phyloP scores from a whole-genome alignment of 2,329 filamentous ascomycete species.

The Fonsecaea multimorphosa region DNA sequence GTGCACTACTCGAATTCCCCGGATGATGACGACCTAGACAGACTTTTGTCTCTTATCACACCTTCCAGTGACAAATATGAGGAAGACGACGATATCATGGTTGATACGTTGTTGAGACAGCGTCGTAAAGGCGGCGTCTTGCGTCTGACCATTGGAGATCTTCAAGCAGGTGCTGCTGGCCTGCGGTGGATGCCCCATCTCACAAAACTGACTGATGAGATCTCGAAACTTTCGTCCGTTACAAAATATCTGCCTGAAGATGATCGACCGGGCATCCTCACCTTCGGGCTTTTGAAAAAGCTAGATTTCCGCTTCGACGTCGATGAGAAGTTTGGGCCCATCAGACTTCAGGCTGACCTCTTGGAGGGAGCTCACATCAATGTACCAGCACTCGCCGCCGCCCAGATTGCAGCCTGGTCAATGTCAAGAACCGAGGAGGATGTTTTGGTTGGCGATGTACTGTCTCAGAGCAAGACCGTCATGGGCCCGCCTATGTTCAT shows the following conservation, averaged over 20 bases:
- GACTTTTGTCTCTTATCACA: conserved; percentile 82
- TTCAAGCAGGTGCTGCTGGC: conserved; percentile 68
- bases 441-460: conserved; percentile 71
- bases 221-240: conserved; percentile 82
- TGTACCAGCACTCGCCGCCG: conserved; percentile 78
- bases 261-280: conserved; percentile 86
- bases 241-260: conserved; percentile 96
- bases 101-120: conserved; percentile 87
- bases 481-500: conserved; percentile 70
- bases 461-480: conserved; percentile 47
- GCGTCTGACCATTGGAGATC: conserved; percentile 68
- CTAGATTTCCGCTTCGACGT: conserved; percentile 68
- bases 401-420: conserved; percentile 70
- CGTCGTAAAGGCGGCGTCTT: conserved; percentile 84
- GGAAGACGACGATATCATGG: conserved; percentile 88
- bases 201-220: conserved; percentile 74
- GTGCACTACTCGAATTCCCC: conserved; percentile 76
- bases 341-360: conserved; percentile 64
- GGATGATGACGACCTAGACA: conserved; percentile 78
- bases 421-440: conserved; percentile 71
- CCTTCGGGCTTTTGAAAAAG: conserved; percentile 70
- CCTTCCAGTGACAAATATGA: conserved; percentile 91
- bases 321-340: conserved; percentile 70
- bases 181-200: conserved; percentile 71
- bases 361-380: conserved; percentile 81